Evolutionary conservation across 768 basidiomycete species (phyloP), one percentile per base, ranked within the genome.

Genomic region (Lactifluus volemus): DNA sequence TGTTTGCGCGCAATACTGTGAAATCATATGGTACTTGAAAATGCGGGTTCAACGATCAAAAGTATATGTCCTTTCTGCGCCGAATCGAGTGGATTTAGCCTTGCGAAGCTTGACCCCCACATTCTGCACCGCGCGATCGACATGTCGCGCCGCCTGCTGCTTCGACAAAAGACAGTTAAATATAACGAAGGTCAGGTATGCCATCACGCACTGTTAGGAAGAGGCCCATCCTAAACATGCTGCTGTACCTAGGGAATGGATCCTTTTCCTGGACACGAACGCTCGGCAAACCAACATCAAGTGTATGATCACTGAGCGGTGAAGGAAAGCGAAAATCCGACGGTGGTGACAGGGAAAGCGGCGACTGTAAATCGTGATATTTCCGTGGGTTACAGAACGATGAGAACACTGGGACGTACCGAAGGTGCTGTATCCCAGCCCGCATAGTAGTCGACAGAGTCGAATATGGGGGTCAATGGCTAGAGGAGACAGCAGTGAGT

Each of bases 191-290:
- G 14, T 9, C 29, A 15, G 38, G 14, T 29, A 4, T 25, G 25
- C 52, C 15, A 12, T 10, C 42, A 42, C 63, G 49, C 50, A 61
- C 63, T 9, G 45, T 61, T 8, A 63, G 42, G 45, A 60, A 36
- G 25, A 64, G 45, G 12, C 63, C 63, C 63, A 64, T 64, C n/a
- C 36, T 64, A 41, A 60, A 55, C 14, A 60, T 60, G n/a, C 14
- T 61, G 38, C 59, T 60, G 34, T 64, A 64, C 19, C 17, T 51
- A n/a, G 44, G 49, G 36, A 47, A 29, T 17, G 50, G 9, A 2
- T 30, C 55, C 9, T 34, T 36, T 50, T 57, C 41, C 30, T 30
- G 53, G 10, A 44, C 7, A 2, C 10, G 14, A 15, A 29, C n/a
- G 15, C 11, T 21, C n/a, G 15, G 45, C 17, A 48, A 21, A 32